Evolutionary conservation across 2,329 filamentous ascomycete genomes (phyloP), one percentile per base, ranked within the genome.

Genomic region (Botrytis fabae): DNA sequence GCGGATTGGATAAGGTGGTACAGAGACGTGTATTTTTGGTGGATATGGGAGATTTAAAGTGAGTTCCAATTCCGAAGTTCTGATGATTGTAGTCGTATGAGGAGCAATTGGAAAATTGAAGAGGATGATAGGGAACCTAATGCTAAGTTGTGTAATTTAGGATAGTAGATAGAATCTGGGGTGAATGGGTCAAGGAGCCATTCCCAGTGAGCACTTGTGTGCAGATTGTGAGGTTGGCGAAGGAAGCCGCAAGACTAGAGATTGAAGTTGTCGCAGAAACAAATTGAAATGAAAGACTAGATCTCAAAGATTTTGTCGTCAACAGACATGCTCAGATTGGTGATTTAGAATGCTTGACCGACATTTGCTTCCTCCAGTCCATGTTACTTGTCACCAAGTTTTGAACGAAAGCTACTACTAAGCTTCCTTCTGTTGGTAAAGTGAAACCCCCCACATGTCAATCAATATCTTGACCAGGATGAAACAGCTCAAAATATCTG

Each of bases 201-300:
- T 71, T 51, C n/a, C 61, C 70, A 22, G 70, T 71, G 28, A 71
- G 61, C 46, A 71, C 70, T 44, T 71, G 61, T 60, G 48, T 71
- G 40, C 61, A 71, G 28, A 42, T 71, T 35, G 70, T 71, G 28
- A 57, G 61, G 51, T 66, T 71, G 70, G 61, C 46, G 2, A 71
- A 71, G n/a, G 70, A 44, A 51, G 61, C 46, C 42, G 70, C 70
- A 66, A 66, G 44, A 46, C 46, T 66, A 16, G 70, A 71, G 42
- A 71, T 71, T 59, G 70, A 71, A 25, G 61, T 66, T 60, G 48
- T 71, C 32, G 70, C 70, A 44, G 60, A 71, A 71, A 65, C 70
- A 25, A 71, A 71, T 18, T 71, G 40, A 71, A 68, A 46, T 57
- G 14, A 66, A 44, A 57, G 14, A 25, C 22, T 44, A 32, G 28